A percentile compares a stretch with the other conserved stretches of the same genome.
phyloP scores from a whole-genome alignment of 176 grass and related monocot species.

The Canna indica region DNA sequence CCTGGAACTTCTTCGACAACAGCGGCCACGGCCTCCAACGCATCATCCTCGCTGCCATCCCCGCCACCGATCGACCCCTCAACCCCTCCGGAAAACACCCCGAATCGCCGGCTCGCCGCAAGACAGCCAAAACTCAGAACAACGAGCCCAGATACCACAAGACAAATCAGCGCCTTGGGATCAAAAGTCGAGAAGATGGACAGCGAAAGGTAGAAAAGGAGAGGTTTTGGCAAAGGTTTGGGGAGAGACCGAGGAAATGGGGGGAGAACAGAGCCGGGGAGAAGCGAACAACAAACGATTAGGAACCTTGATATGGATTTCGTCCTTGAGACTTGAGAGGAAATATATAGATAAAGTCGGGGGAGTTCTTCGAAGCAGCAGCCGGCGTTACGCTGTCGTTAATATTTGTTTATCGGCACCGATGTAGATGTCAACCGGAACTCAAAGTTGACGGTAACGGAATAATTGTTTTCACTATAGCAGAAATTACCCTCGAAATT shows the following conservation, averaged over 20 bases:
- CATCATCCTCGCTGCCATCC: slow-evolving; percentile 64
- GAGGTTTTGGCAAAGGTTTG: not conserved
- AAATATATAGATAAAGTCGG: not conserved
- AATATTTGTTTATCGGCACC: too few relatives aligned
- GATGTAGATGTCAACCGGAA: not conserved
- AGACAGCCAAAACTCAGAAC: not conserved
- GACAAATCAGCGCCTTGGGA: not conserved
- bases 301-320: not conserved
- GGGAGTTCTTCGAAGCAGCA: not conserved
- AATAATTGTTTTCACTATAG: not conserved
- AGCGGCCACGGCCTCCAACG: slow-evolving; percentile 71
- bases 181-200: not conserved
- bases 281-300: not conserved
- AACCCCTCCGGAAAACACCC: not conserved
- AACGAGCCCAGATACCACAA: not conserved
- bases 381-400: slow-evolving; percentile 3
- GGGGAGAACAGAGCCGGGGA: not conserved
- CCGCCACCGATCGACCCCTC: not conserved
- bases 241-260: not conserved
- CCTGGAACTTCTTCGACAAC: slow-evolving; percentile 44
- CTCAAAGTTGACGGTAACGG: not conserved
- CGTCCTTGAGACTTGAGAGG: not conserved
- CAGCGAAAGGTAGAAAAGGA: not conserved
- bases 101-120: not conserved
- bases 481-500: not conserved